Evolutionary conservation across 192 early-diverging fungal genomes (phyloP).

Genomic region (Lunasporangiospora selenospora): DNA sequence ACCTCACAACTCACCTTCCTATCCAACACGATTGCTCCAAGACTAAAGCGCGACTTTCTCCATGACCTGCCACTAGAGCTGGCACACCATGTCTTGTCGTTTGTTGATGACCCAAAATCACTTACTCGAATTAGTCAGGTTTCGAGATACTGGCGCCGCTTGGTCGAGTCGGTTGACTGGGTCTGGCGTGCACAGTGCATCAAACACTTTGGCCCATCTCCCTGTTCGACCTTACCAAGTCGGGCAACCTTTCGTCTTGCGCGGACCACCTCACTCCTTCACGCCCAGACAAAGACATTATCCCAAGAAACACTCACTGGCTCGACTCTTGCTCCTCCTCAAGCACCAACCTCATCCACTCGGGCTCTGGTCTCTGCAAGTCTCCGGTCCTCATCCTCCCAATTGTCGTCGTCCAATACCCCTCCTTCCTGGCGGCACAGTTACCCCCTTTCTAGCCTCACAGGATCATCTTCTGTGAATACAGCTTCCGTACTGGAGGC

Average conservation of each 20-base stretch:
- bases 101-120: slow-evolving; percentile 81
- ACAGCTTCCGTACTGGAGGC: too few relatives aligned
- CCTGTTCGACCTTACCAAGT: slow-evolving; percentile 39
- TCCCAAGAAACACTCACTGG: too few relatives aligned
- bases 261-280: too few relatives aligned
- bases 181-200: slow-evolving; percentile 45
- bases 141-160: slow-evolving; percentile 61
- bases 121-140: slow-evolving; percentile 80
- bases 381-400: background rate
- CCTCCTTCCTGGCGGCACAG: too few relatives aligned
- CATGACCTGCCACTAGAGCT: slow-evolving; percentile 79
- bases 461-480: too few relatives aligned
- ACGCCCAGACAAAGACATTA: too few relatives aligned
- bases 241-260: too few relatives aligned
- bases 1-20: slow-evolving; percentile 59
- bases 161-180: slow-evolving; percentile 59
- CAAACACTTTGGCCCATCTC: slow-evolving; percentile 29
- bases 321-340: too few relatives aligned
- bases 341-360: too few relatives aligned
- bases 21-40: slow-evolving; percentile 58
- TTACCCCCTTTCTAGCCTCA: too few relatives aligned
- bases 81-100: slow-evolving; percentile 81
- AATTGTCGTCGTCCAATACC: background rate
- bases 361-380: too few relatives aligned
- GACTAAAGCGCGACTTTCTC: slow-evolving; percentile 91